phyloP scores from a whole-genome alignment of 2,329 filamentous ascomycete genomes.

The Didymella sp. region DNA sequence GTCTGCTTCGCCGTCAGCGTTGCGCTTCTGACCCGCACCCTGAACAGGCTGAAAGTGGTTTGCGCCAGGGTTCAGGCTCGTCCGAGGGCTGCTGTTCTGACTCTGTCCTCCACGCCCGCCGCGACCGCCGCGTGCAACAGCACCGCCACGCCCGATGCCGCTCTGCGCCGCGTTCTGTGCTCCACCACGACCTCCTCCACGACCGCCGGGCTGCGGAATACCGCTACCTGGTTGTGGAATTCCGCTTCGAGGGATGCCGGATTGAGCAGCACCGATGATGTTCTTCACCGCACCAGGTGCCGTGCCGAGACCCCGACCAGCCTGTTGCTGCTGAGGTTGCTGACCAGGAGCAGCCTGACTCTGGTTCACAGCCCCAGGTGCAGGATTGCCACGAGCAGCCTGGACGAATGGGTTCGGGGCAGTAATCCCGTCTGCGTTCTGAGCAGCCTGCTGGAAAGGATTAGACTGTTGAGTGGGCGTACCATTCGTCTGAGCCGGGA shows the following conservation, averaged over 20 bases:
- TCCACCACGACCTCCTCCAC: slow-evolving; percentile 29
- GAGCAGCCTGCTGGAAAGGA: slow-evolving; percentile 23
- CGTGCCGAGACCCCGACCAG: slow-evolving; percentile 35
- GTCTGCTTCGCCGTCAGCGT: slow-evolving; percentile 41
- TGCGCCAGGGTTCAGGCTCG: slow-evolving; percentile 47
- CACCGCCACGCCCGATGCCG: slow-evolving; percentile 38
- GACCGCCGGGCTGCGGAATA: slow-evolving; percentile 43
- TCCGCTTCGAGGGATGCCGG: slow-evolving; percentile 39
- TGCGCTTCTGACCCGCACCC: slow-evolving; percentile 43
- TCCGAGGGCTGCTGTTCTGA: slow-evolving; percentile 33
- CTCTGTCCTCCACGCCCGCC: slow-evolving; percentile 29
- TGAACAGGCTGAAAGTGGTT: slow-evolving; percentile 44
- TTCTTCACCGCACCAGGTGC: slow-evolving; percentile 41
- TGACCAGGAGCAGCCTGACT: slow-evolving; percentile 17
- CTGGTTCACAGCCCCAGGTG: slow-evolving; percentile 34
- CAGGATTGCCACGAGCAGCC: slow-evolving; percentile 31
- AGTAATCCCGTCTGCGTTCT: slow-evolving; percentile 14
- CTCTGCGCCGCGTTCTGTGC: slow-evolving; percentile 23
- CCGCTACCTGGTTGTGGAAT: slow-evolving; percentile 27
- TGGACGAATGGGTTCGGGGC: slow-evolving; percentile 25
- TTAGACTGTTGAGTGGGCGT: slow-evolving; percentile 26
- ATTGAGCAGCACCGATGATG: slow-evolving; percentile 25
- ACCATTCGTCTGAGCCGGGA: slow-evolving; percentile 25
- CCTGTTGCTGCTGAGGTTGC: slow-evolving; percentile 32
- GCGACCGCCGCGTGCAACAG: slow-evolving; percentile 37